Percentiles rank a stretch among this genome's conserved stretches.
phyloP scores from a whole-genome alignment of 495 filamentous ascomycete species.

The Neurospora intermedia region DNA sequence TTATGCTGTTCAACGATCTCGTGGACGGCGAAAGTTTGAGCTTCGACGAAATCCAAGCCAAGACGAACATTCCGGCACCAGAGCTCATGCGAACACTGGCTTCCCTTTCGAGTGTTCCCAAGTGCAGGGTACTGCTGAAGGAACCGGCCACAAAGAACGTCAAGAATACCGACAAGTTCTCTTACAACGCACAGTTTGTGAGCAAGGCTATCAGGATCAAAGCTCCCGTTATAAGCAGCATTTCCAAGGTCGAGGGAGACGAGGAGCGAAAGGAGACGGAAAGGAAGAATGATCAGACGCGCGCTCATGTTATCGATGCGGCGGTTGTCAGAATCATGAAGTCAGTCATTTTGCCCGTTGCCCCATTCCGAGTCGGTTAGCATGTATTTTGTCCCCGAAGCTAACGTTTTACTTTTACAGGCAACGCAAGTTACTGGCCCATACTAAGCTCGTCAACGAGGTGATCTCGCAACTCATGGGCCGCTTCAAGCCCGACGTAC shows the following conservation, averaged over 20 bases:
- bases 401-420: conserved; percentile 34
- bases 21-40: conserved; percentile 52
- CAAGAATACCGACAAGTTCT: conserved; percentile 69
- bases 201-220: conserved; percentile 81
- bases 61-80: conserved; percentile 66
- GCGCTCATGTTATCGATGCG: conserved; percentile 72
- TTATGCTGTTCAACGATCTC: conserved; percentile 82
- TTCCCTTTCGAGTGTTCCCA: conserved; percentile 75
- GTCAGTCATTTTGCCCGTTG: conserved; percentile 39
- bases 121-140: conserved; percentile 72
- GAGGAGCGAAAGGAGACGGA: conserved; percentile 81
- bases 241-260: conserved; percentile 78
- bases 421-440: conserved; percentile 75
- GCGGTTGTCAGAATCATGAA: conserved; percentile 95
- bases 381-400: not conserved
- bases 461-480: conserved; percentile 66
- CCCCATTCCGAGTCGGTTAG: not conserved
- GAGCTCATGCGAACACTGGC: conserved; percentile 79
- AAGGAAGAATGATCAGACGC: conserved; percentile 71
- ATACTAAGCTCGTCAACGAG: conserved; percentile 75
- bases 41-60: conserved; percentile 74
- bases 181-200: conserved; percentile 73
- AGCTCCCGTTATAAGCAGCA: conserved; percentile 51
- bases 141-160: conserved; percentile 75
- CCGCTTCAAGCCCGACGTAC: conserved; percentile 82